A percentile compares a stretch with the other conserved stretches of the same genome.
Evolutionary conservation across 2,329 filamentous ascomycete species (phyloP).

Genomic region (Fusarium sp.): DNA sequence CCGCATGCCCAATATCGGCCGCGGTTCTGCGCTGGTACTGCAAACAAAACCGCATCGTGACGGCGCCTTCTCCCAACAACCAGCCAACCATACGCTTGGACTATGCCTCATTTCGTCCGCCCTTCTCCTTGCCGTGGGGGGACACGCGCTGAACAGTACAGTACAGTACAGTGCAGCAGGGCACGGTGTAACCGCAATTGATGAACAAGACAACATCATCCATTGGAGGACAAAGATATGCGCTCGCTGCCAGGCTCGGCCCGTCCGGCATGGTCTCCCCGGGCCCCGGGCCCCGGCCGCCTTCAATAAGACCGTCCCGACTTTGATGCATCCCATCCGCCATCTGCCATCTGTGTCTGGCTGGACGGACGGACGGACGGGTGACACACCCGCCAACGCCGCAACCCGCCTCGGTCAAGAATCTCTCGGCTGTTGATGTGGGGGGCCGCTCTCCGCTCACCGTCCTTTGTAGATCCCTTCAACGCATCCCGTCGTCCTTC

Average conservation of each 20-base stretch:
- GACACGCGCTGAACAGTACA: not conserved
- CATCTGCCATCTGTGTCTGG: conserved; percentile 22
- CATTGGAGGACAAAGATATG: conserved; percentile 1
- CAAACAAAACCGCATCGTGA: not conserved
- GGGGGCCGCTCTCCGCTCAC: conserved; percentile 18
- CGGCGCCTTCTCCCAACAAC: not conserved
- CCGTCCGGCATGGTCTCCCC: conserved; percentile 28
- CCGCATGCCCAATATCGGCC: not conserved
- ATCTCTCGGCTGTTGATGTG: conserved; percentile 33
- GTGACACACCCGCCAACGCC: conserved; percentile 23
- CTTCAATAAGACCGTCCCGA: conserved; percentile 27
- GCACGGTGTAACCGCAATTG: not conserved
- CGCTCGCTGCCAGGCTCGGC: conserved; percentile 32
- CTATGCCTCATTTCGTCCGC: conserved; percentile 10
- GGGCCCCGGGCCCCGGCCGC: conserved; percentile 1
- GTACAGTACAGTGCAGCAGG: not conserved
- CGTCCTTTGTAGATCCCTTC: not conserved
- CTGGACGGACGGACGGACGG: not conserved
- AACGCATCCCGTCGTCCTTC: not conserved
- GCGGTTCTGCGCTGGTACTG: not conserved
- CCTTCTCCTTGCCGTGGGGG: conserved; percentile 6
- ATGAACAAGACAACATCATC: not conserved
- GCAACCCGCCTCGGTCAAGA: conserved; percentile 35
- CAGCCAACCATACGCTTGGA: conserved; percentile 19
- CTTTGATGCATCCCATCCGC: conserved; percentile 20